These are phyloP conservation scores for Dipteronia dyeriana DNA, from an alignment of 345 rosid species.

Conservation along the genomic window DNA sequence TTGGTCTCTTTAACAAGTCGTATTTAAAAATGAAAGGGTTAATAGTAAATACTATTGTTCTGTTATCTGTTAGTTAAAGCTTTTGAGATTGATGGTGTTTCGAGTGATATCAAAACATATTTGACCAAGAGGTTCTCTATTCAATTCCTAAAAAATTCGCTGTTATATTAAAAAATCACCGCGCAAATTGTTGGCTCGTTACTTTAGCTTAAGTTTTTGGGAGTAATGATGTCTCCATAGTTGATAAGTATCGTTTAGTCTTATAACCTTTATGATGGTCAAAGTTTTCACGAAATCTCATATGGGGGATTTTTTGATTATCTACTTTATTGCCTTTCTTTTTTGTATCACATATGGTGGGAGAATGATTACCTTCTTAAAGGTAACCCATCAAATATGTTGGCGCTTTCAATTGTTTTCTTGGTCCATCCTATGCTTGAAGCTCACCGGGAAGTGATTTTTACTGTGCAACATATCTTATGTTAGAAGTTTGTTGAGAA, in stretches of 20 bases:
- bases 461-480: background rate
- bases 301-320: background rate
- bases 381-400: background rate
- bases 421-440: background rate
- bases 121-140: background rate
- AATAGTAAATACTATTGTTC: background rate
- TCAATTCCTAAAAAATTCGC: background rate
- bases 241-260: background rate
- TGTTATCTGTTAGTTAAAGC: background rate
- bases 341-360: background rate
- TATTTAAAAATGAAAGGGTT: background rate
- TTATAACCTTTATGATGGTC: background rate
- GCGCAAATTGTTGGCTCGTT: background rate
- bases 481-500: background rate
- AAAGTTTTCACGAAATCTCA: background rate
- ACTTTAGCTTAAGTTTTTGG: background rate
- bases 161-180: background rate
- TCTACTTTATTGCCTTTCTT: background rate
- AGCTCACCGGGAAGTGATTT: background rate
- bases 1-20: background rate
- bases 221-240: background rate
- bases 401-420: background rate
- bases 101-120: background rate
- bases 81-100: background rate
- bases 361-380: background rate